Evolutionary conservation across 495 filamentous ascomycete genomes (phyloP), one percentile per base, ranked within the genome.

Genomic region (Amphirosellinia nigrospora): DNA sequence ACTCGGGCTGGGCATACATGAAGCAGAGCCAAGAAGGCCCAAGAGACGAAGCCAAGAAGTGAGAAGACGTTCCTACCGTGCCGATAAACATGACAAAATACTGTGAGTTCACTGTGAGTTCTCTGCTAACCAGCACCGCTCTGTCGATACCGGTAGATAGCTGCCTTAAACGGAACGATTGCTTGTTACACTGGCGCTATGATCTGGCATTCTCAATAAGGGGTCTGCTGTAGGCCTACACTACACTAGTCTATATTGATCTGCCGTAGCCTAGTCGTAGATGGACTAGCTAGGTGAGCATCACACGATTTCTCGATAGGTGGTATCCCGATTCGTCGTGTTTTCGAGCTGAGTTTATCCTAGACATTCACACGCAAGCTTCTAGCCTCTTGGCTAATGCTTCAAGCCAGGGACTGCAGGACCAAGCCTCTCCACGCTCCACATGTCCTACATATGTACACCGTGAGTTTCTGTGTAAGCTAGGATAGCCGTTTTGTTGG

Each of bases 261-360:
- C 50, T 53, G 9, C 48, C 55, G 32, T 8, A 58, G 16, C 19
- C 11, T 8, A 58, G 19, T 34, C 30, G 32, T 58, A 9, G 55
- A 26, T 61, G 21, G 58, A 32, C 32, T 41, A 61, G n/a, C n/a
- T 61, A 46, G 60, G 23, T 39, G 30, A 26, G 26, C 21, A 63
- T 63, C 39, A 38, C 60, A 63, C 60, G 60, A 63, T 63, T 45
- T 19, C 26, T 43, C 13, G 23, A 43, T 13, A 16, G n/a, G 39
- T 28, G 19, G 38, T 34, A 21, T 64, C 43, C 43, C 43, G 30
- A 36, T 48, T 50, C 61, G 30, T 50, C 19, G 28, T 64, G 26
- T 34, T 26, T 50, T 64, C 43, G 30, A 64, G 61, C 61, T 64
- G 43, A 64, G 61, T 43, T 64, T 50, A 64, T 41, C 38, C 39